Base-by-base conservation (phyloP, 768 basidiomycete genomes). In the Chiua virens region DNA sequence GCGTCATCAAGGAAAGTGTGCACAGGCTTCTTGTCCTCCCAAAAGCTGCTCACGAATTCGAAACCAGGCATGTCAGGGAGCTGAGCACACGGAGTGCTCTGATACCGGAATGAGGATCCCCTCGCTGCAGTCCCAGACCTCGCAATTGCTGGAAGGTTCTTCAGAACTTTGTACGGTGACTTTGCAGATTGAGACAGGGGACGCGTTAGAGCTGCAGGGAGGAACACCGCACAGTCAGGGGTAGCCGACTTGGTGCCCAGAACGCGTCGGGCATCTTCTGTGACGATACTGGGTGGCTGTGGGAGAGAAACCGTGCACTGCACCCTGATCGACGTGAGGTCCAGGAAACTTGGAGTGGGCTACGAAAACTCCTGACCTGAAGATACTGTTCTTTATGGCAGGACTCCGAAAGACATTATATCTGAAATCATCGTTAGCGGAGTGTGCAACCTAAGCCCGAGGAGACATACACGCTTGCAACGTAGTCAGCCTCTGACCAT, bases 1-100 rank as follows among this genome's bases (percentile, higher is more conserved):
- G 82, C 81, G 49, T 78, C 75, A 40, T 78, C 79, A 3, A 79
- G 70, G 54, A 78, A 61, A 5, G 69, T 58, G 40, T 81, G 77
- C 11, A 73, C 66, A 0, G 79, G 77, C 49, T 82, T 83, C 71
- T 83, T 83, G 65, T 83, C 80, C 57, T 83, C 80, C 78, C 78
- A 81, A 44, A 82, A 65, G 49, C 75, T 75, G 56, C 81, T 79
- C 14, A 69, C 71, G 51, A 82, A 79, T 62, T 82, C 80, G 56
- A 82, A 81, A 10, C 73, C 70, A 2, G 74, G 69, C 42, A 63
- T 68, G 28, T 76, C 75, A 1, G 80, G 77, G 11, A 79, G 71
- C 42, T 73, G 73, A 14, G 69, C 69, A 47, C 78, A 75, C 2
- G 79, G 75, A 0, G 80, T 81, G 25, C 71, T 74, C 58, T 83